Percentiles rank a stretch among this genome's conserved stretches.
These are phyloP conservation scores for Fusarium neocosmosporiellum DNA, from an alignment of 2,329 filamentous ascomycete species.

Conservation along the genomic window DNA sequence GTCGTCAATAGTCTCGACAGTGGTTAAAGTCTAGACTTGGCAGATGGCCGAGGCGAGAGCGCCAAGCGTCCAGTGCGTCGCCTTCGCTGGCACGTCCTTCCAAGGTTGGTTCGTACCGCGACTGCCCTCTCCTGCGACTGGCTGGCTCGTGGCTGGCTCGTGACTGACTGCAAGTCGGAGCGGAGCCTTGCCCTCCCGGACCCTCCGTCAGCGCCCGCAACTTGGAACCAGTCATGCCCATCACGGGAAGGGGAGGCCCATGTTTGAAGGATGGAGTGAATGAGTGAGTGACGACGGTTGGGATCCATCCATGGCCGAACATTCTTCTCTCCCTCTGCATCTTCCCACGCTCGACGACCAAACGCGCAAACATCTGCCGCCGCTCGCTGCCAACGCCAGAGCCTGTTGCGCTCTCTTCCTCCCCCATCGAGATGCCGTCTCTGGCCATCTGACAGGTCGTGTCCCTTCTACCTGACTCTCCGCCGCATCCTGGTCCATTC, in stretches of 20 bases:
- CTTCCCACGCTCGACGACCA: neutral
- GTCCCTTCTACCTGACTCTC: constrained; percentile 23
- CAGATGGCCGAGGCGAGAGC: neutral
- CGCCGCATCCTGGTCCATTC: constrained; percentile 27
- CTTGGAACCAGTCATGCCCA: neutral
- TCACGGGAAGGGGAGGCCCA: neutral
- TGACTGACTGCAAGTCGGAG: neutral
- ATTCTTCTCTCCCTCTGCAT: constrained; percentile 6
- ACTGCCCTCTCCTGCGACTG: neutral
- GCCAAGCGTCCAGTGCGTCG: neutral
- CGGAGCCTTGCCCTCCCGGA: constrained; percentile 25
- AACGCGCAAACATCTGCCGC: neutral
- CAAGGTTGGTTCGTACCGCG: neutral
- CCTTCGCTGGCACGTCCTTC: neutral
- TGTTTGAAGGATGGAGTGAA: neutral
- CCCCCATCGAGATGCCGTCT: constrained; percentile 31
- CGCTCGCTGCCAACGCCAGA: neutral
- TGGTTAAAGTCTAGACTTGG: neutral
- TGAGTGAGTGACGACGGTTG: neutral
- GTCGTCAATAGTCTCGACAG: neutral
- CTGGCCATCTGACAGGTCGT: constrained; percentile 30
- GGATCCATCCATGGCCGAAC: neutral
- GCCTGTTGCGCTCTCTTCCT: constrained; percentile 2
- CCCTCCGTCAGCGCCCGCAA: constrained; percentile 12
- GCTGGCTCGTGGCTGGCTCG: neutral